Base-by-base conservation (phyloP, 2,329 filamentous ascomycete species). In the Penicillium sp. region DNA sequence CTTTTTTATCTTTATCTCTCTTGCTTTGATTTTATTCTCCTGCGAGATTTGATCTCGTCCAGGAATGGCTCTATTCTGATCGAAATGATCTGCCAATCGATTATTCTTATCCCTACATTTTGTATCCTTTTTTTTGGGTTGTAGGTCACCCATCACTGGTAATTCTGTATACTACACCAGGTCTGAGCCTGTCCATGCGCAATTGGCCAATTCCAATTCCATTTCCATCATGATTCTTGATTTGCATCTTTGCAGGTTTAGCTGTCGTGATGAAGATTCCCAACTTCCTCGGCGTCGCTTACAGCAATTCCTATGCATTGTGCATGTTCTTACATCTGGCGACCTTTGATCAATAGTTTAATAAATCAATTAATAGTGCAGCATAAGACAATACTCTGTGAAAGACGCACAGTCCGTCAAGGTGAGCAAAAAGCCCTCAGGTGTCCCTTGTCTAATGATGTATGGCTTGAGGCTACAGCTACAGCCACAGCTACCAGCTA, bases 1-100 rank as follows among this genome's bases (percentile, higher is more conserved):
- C 10, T n/a, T 41, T n/a, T 55, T 54, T 52, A 36, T 57, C 34
- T 48, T 59, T 51, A 42, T 58, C 59, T 50, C 35, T 42, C 3
- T 35, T 59, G 42, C 30, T 30, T 45, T 40, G 29, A n/a, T 43
- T 11, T 34, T 50, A 5, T 35, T 30, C 23, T 36, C 29, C 9
- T 35, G 27, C 30, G 30, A 19, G 30, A 30, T 9, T 49, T 53
- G 23, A 27, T 44, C 47, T 36, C 40, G 34, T 47, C 39, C 9
- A 51, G 52, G 40, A 30, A 27, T 40, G 18, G 19, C 52, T 53
- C 34, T 49, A 30, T 35, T 46, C 35, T 46, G 41, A 36, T 40
- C 42, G 8, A 30, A 29, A 6, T 18, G 32, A 50, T 50, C 32
- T 18, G 32, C 34, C 47, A 55, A 55, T 42, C 27, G 27, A 55